Conservation (phyloP, 495 filamentous ascomycete genomes). For the Podospora pseudopauciseta region DNA sequence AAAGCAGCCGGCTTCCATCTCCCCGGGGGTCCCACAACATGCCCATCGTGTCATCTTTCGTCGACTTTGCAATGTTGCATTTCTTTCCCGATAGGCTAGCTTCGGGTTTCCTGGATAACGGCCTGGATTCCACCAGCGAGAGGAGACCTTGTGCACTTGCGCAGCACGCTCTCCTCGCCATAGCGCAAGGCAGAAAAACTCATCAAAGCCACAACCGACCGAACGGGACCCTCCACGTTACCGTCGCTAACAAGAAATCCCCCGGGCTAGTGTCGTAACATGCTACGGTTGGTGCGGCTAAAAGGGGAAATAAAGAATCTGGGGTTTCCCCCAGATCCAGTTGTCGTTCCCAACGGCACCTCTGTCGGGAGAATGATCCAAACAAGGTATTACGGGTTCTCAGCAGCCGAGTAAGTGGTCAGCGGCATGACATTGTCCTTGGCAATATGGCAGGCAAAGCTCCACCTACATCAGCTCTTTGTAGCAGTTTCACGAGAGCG, state of each 20-base stretch:
- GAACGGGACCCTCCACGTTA: neutral
- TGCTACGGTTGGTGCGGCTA: neutral
- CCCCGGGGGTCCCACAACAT: neutral
- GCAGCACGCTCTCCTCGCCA: neutral
- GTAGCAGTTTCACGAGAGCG: neutral
- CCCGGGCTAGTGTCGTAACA: neutral
- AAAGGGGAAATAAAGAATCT: neutral
- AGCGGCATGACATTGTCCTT: neutral
- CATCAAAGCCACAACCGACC: neutral
- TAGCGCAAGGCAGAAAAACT: neutral
- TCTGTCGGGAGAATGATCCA: neutral
- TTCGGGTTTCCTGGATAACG: neutral
- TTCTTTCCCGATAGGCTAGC: neutral
- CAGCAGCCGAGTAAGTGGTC: neutral
- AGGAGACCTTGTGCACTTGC: neutral
- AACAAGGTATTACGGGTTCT: neutral
- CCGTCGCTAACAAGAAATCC: neutral
- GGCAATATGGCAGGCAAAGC: neutral
- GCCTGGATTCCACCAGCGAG: neutral
- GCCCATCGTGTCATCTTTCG: neutral
- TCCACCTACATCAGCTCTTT: neutral
- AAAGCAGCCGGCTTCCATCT: neutral
- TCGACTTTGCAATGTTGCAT: neutral
- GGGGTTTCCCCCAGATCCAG: constrained; percentile 1
- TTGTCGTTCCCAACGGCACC: neutral